Conservation (phyloP, 257 asterid species). For the Solanum megistacrolobum region DNA sequence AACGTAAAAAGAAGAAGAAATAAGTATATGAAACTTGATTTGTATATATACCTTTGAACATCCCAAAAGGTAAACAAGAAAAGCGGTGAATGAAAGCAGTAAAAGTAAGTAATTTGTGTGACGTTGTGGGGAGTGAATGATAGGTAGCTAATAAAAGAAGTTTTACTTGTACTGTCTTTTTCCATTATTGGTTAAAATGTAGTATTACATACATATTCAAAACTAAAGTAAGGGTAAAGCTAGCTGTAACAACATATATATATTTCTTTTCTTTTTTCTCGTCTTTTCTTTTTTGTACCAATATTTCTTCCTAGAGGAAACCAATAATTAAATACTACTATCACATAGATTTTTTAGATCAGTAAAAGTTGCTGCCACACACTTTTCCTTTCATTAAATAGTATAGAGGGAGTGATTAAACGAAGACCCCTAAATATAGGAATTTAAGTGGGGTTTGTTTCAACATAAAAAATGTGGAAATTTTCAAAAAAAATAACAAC, state of each 20-base stretch:
- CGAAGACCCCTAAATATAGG: not conserved
- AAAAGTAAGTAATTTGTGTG: not conserved
- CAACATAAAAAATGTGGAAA: not conserved
- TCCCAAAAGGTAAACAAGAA: not conserved
- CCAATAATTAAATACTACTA: not conserved
- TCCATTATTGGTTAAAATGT: constrained; percentile 8
- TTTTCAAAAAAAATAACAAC: not conserved
- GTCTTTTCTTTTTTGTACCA: not conserved
- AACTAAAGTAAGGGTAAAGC: not conserved
- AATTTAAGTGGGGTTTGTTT: not conserved
- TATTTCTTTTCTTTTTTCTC: not conserved
- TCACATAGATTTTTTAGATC: not conserved
- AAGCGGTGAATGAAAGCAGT: not conserved
- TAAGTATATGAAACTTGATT: not conserved
- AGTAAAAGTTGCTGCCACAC: not conserved
- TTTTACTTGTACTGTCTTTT: constrained; percentile 12
- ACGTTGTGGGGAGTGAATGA: constrained; percentile 6
- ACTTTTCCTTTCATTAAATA: not conserved
- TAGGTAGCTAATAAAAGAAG: constrained; percentile 4
- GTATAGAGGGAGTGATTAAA: not conserved
- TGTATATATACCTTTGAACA: not conserved
- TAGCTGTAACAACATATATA: constrained; percentile 11
- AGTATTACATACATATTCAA: not conserved
- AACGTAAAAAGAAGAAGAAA: not conserved
- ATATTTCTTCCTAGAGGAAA: not conserved